A percentile compares a stretch with the other conserved stretches of the same genome.
Conservation (phyloP, 306 rosid genomes). For the Sindora glabra region DNA sequence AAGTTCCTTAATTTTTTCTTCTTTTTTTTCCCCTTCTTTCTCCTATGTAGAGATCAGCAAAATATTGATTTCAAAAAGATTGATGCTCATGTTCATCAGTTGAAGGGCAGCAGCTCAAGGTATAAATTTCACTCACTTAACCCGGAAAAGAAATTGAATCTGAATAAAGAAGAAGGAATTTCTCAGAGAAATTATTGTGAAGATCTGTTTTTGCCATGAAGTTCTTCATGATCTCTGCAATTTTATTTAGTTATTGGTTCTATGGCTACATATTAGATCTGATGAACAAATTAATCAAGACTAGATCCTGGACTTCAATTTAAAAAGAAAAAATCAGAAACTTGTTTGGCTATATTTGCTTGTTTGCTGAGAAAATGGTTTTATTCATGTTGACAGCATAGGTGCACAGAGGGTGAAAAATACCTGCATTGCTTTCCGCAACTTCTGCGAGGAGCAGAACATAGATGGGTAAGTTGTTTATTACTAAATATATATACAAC, state of each 20-base stretch:
- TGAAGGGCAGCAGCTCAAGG: constrained; percentile 99
- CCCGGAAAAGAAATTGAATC: neutral
- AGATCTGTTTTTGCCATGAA: neutral
- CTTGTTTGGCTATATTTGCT: neutral
- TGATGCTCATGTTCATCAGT: constrained; percentile 94
- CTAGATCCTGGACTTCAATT: neutral
- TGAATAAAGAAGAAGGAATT: neutral
- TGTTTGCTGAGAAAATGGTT: constrained; percentile 12
- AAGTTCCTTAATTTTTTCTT: constrained; percentile 10
- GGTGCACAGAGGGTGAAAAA: constrained; percentile 92
- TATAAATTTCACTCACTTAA: constrained; percentile 17
- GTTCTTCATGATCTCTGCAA: neutral
- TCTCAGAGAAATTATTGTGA: neutral
- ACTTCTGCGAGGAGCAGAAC: constrained; percentile 75
- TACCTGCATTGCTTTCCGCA: constrained; percentile 78
- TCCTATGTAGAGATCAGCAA: constrained; percentile 52
- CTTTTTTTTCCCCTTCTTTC: constrained; percentile 12
- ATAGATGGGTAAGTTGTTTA: constrained; percentile 63
- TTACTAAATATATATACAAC: neutral
- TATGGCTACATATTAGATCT: too few species aligned
- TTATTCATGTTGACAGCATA: constrained; percentile 45
- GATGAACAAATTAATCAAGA: too few species aligned
- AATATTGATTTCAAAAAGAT: constrained; percentile 73
- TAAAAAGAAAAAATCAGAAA: neutral
- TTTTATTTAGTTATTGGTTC: neutral